These are phyloP conservation scores for Backusella morwellensis DNA, from an alignment of 192 early-diverging fungal species.

Conservation along the genomic window DNA sequence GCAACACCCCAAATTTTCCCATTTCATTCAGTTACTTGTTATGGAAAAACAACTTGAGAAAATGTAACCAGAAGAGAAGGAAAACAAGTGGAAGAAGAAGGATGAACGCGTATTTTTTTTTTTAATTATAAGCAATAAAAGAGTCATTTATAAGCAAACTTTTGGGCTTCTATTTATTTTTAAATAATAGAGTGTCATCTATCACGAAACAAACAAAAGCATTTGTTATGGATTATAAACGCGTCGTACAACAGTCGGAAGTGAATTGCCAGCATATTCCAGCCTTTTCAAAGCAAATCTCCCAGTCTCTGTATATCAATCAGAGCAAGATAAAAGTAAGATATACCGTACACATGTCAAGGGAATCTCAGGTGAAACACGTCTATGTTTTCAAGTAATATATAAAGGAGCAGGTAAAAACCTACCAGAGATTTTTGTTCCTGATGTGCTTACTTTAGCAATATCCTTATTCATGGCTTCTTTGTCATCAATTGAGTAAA, in stretches of 20 bases:
- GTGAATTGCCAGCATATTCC: neutral
- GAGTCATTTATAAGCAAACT: no score
- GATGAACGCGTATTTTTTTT: neutral
- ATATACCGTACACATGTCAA: no score
- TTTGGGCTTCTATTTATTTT: no score
- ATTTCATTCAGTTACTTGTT: neutral
- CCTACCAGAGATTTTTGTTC: no score
- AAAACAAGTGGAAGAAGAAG: neutral
- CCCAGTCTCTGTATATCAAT: neutral
- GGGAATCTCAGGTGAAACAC: neutral
- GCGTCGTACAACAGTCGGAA: neutral
- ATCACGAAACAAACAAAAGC: no score
- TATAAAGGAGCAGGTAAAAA: no score
- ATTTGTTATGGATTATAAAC: neutral
- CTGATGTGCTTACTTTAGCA: no score
- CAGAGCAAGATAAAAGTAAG: neutral
- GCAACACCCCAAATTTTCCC: neutral
- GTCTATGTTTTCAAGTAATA: neutral
- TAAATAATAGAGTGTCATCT: no score
- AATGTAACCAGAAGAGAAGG: neutral
- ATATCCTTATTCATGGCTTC: no score
- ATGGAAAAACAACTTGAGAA: neutral
- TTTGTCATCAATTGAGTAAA: no score
- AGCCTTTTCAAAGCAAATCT: constrained; percentile 1
- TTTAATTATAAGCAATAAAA: neutral